Evolutionary conservation across 352 stramenopile species (phyloP), one percentile per base, ranked within the genome.

Genomic region (Plasmopara viticola): DNA sequence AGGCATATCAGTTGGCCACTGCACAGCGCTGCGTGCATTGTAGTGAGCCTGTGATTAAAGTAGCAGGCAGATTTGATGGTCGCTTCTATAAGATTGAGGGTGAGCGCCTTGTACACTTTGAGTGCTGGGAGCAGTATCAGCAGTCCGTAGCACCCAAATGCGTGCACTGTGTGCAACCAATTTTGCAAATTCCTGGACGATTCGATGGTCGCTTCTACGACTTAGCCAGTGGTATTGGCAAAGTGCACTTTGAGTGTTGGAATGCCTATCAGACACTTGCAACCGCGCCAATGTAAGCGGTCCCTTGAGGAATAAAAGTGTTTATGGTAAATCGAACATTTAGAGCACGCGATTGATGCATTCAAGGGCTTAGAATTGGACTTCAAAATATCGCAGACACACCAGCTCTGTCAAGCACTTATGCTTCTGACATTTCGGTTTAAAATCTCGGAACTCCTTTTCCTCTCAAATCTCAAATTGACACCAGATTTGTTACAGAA

Each of bases 201-300:
- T 93, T 91, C 38, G 83, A 93, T 38, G 83, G 83, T 9, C 79
- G 83, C 51, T 93, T 93, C 53, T 93, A 91, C 64, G 80, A 90
- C 9, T 69, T 93, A 33, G 86, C 73, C 20, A 86, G 64, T 37
- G 83, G 78, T 6, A 42, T 69, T 31, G 83, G 83, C 18, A 93
- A 93, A 54, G 83, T 93, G 42, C 83, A 93, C 57, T 90, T 90
- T 50, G 83, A 93, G 58, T 93, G 83, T 65, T 93, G 83, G 83
- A 78, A 87, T 20, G 66, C 59, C 43, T 93, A 88, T 61, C 80
- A 89, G 33, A 73, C 60, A 14, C 51, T 72, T 20, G 56, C 60
- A 2, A 72, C 59, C 20, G 55, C 59, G 8, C 55, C 48, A 17
- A 66, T 62, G 39, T 65, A 56, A 65, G 25, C 25, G 13, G 28